Base-by-base conservation (phyloP, 2,329 filamentous ascomycete genomes). In the Penicillium thymicola region DNA sequence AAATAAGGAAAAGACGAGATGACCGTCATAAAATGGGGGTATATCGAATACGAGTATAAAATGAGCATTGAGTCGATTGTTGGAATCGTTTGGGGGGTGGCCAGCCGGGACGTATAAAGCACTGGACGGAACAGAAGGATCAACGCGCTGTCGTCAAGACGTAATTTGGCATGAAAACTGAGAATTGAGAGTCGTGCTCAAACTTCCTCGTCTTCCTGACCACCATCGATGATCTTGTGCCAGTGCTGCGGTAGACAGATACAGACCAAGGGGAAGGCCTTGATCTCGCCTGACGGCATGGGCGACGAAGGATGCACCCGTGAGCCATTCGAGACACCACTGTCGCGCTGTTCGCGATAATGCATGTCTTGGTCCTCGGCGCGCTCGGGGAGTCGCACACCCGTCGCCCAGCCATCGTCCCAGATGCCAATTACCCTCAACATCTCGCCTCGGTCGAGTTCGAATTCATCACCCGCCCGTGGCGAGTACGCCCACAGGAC, bases 371-470 rank as follows among this genome's bases (percentile, higher is more conserved):
- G 97, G 62, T 97, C 90, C 59, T 97, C 93, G 2, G 92, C 92
- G 54, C 85, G 83, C 67, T 96, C 90, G 52, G 88, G 82, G 54
- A 96, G 78, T 70, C 95, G 82, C 54, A 97, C 83, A 67, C 94
- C 94, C 1, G 94, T 99, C 11, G 94, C 94, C 94, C 94, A 99
- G 45, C 94, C 94, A 72, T 99, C 94, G 69, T 99, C 94, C 94
- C 94, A 99, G 64, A 99, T 99, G 60, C 94, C 94, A 32, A 97
- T 89, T 14, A 99, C 88, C 78, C 97, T 97, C 69, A 99, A 83
- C 92, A 99, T 97, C 71, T 99, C 94, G 52, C 94, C 94, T 57
- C 94, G 86, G 68, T 97, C 94, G 37, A 99, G 81, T 38, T 90
- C 82, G 70, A 97, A 97, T 71, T 99, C 94, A 68, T 99, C 94